Conservation (phyloP, 1,284 basidiomycete genomes). For the Cystobasidium pallidum region DNA sequence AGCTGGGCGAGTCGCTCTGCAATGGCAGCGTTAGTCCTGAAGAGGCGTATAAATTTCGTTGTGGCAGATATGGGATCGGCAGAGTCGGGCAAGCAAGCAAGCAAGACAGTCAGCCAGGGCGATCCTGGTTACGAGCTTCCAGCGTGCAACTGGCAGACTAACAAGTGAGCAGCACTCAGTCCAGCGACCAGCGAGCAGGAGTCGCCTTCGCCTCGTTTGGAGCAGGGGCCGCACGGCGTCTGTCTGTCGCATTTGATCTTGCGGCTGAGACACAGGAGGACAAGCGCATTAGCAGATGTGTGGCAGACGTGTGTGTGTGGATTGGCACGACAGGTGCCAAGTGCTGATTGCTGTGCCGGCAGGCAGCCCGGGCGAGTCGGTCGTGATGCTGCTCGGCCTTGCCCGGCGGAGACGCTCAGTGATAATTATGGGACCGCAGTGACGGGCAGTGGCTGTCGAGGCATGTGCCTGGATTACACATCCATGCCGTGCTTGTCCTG, state of each 20-base stretch:
- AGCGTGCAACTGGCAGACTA: neutral
- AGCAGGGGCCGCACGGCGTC: slow-evolving; percentile 15
- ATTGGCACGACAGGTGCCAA: no score
- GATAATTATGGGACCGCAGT: neutral
- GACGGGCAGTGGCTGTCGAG: no score
- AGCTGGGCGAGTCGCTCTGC: slow-evolving; percentile 18
- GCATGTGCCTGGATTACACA: no score
- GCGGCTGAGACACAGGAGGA: neutral
- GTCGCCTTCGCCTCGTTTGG: slow-evolving; percentile 37
- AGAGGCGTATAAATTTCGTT: no score
- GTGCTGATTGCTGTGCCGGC: neutral
- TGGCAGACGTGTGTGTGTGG: no score
- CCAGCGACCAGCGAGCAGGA: slow-evolving; percentile 25
- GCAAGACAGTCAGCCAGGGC: no score
- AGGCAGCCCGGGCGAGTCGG: slow-evolving; percentile 10
- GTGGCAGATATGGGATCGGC: no score
- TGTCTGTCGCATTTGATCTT: slow-evolving; percentile 43
- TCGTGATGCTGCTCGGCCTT: neutral
- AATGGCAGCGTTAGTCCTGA: slow-evolving; percentile 22
- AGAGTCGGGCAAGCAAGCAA: no score
- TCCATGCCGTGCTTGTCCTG: no score
- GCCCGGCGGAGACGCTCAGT: slow-evolving; percentile 10
- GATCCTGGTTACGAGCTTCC: no score
- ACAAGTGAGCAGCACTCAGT: slow-evolving; percentile 18
- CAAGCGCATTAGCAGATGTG: neutral